Base-by-base conservation (phyloP, 495 filamentous ascomycete species). In the Aspergillus biplanus region DNA sequence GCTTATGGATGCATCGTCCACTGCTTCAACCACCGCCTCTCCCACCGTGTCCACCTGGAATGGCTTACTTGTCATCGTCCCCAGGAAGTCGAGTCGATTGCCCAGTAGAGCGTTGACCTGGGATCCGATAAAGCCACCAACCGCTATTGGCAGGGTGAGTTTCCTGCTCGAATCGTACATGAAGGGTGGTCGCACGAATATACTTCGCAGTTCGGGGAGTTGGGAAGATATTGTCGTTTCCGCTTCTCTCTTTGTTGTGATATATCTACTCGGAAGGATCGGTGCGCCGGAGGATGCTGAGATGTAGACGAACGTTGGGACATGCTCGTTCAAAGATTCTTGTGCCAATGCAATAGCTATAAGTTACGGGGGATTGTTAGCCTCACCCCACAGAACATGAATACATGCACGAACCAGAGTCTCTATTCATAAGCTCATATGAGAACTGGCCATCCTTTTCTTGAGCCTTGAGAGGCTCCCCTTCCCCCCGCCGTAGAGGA, bases 341-440 rank as follows among this genome's bases (percentile, higher is more conserved):
- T 90, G 87, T 11, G 94, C 95, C n/a, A 99, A 81, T 53, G 88
- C 84, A 64, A 98, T 90, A 56, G 81, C 82, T 80, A 58, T 67
- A 56, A 32, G 27, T 32, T 35, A 58, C 16, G 37, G 46, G 55
- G 32, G 55, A 52, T 16, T 49, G 50, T 74, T 65, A 75, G 74
- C 55, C 33, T 60, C 16, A 12, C 5, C 32, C 8, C 16, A 7
- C 21, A 44, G 31, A 18, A 13, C 35, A 21, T 7, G 47, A 7
- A 31, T 21, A 47, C 21, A 13, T 52, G 21, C 54, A 73, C 76
- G 49, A 71, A 88, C 86, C 86, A 50, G 87, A 86, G 71, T 99
- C 96, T 62, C 95, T 85, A 79, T 99, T 99, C 92, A 99, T 97
- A 65, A 92, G 85, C 83, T 99, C 95, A 80, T 99, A 99, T 39